phyloP scores from a whole-genome alignment of 805 yeast genomes.

The Wickerhamomyces bisporus region DNA sequence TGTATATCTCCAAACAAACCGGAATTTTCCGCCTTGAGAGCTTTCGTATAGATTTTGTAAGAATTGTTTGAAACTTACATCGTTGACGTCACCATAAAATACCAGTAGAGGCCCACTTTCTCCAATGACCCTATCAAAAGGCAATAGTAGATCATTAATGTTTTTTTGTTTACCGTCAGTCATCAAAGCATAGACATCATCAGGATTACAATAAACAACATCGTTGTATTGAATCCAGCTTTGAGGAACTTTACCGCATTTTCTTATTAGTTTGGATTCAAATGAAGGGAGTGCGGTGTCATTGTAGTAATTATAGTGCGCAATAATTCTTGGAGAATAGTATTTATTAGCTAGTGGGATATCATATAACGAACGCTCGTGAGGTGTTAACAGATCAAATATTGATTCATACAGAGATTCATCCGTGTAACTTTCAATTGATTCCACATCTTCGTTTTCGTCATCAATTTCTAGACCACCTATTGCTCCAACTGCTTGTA shows the following conservation, averaged over 20 bases:
- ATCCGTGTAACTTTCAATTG: slow-evolving; percentile 7
- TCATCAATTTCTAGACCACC: slow-evolving; percentile 8
- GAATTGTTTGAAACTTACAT: slow-evolving; percentile 48
- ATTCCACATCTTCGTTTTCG: slow-evolving; percentile 10
- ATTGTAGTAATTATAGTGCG: slow-evolving; percentile 54
- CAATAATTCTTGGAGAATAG: slow-evolving; percentile 56
- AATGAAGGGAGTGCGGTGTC: slow-evolving; percentile 27
- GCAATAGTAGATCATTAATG: slow-evolving; percentile 21
- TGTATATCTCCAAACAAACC: slow-evolving; percentile 72
- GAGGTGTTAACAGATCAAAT: slow-evolving; percentile 12
- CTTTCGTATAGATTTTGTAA: slow-evolving; percentile 54
- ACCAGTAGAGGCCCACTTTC: slow-evolving; percentile 45
- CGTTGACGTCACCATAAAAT: slow-evolving; percentile 60
- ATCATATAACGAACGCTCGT: slow-evolving; percentile 18
- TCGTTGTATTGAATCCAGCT: slow-evolving; percentile 52
- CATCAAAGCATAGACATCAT: slow-evolving; percentile 76
- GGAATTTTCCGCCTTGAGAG: slow-evolving; percentile 58
- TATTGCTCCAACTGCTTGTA: slow-evolving; percentile 6
- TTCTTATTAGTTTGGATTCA: slow-evolving; percentile 15
- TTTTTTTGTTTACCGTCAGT: slow-evolving; percentile 32
- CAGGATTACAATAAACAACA: slow-evolving; percentile 55
- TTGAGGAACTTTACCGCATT: slow-evolving; percentile 21
- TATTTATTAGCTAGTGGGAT: slow-evolving; percentile 31
- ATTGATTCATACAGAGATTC: slow-evolving; percentile 15
- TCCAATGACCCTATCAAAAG: slow-evolving; percentile 68